Conservation (phyloP, 495 filamentous ascomycete genomes). For the Aspergillus bridgeri region DNA sequence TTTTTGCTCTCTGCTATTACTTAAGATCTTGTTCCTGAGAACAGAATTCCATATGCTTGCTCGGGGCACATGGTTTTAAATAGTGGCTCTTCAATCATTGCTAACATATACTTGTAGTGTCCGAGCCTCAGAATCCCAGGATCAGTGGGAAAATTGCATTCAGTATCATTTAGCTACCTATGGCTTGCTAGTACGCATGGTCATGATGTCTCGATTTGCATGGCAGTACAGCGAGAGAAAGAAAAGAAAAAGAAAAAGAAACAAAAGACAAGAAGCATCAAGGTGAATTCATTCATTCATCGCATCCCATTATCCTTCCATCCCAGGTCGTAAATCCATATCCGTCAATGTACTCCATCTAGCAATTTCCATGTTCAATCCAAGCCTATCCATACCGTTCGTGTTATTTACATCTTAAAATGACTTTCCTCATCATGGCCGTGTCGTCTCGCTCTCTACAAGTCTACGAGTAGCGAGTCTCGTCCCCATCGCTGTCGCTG, state of each 20-base stretch:
- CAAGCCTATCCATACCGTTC: background rate
- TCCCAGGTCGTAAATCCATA: background rate
- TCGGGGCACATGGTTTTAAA: too few relatives aligned
- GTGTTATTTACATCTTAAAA: background rate
- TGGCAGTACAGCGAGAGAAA: background rate
- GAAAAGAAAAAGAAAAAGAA: slow-evolving; percentile 3
- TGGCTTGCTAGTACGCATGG: background rate
- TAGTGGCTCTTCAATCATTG: too few relatives aligned
- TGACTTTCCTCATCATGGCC: background rate
- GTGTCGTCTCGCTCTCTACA: background rate
- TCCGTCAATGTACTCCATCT: background rate
- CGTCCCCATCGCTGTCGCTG: slow-evolving; percentile 51
- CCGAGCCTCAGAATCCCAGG: too few relatives aligned
- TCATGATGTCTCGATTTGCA: background rate
- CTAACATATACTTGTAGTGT: too few relatives aligned
- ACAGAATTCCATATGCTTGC: background rate
- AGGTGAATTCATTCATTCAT: too few relatives aligned
- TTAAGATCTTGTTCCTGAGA: background rate
- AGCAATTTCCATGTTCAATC: background rate
- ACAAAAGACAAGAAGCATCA: background rate
- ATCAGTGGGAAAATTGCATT: background rate
- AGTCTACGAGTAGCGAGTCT: slow-evolving; percentile 26
- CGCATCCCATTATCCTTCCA: background rate
- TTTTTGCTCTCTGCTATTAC: background rate
- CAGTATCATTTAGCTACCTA: background rate